Conservation (phyloP, 2,329 filamentous ascomycete species). For the Pseudocercospora fuligena region DNA sequence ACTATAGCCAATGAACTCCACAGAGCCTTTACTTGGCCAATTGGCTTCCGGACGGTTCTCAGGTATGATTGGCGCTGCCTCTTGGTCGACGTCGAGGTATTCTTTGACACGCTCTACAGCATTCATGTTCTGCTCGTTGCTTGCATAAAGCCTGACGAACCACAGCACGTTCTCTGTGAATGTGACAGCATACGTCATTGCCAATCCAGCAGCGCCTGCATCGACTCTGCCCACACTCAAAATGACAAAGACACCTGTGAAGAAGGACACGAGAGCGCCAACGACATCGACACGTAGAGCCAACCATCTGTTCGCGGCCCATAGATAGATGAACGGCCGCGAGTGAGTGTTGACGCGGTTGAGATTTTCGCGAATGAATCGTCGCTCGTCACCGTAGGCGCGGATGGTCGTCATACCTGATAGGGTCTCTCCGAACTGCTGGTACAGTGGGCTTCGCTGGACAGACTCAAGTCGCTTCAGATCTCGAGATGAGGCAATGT, state of each 20-base stretch:
- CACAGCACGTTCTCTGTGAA: constrained; percentile 97
- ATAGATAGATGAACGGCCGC: constrained; percentile 92
- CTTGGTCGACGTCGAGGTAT: constrained; percentile 94
- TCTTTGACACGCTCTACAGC: constrained; percentile 97
- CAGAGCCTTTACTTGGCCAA: constrained; percentile 84
- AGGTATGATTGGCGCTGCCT: constrained; percentile 77
- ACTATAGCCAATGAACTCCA: constrained; percentile 87
- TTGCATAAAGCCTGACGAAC: constrained; percentile 91
- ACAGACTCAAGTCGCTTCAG: constrained; percentile 94
- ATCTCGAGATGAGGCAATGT: constrained; percentile 90
- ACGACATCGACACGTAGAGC: constrained; percentile 88
- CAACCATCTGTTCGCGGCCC: constrained; percentile 97
- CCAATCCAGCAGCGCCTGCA: constrained; percentile 88
- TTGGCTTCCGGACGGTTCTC: constrained; percentile 75
- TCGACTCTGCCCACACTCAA: constrained; percentile 81
- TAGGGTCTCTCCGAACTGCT: constrained; percentile 96
- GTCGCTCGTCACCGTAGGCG: constrained; percentile 90
- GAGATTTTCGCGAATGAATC: constrained; percentile 92
- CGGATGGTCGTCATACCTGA: constrained; percentile 95
- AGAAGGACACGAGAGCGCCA: constrained; percentile 91
- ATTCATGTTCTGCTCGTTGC: constrained; percentile 99
- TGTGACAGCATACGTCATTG: constrained; percentile 91
- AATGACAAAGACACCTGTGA: constrained; percentile 89
- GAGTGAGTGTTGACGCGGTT: constrained; percentile 86
- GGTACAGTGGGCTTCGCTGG: constrained; percentile 91